A percentile compares a stretch with the other conserved stretches of the same genome.
Conservation (phyloP, 306 rosid genomes). For the Senna tora region DNA sequence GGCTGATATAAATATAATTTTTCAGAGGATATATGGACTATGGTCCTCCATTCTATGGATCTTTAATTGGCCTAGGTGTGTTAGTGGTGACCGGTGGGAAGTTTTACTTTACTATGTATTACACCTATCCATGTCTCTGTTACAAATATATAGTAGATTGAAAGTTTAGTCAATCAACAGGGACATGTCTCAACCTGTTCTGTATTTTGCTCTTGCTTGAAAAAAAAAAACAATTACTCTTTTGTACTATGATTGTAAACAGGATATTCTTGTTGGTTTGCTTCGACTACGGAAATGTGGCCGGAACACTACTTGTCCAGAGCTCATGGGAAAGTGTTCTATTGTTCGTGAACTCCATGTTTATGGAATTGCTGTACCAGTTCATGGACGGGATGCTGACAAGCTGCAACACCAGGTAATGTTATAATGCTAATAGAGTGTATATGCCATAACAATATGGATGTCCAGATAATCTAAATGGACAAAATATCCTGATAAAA, state of each 20-base stretch:
- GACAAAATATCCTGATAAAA: constrained; percentile 6
- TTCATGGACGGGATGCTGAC: constrained; percentile 92
- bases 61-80: background rate
- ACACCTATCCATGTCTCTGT: constrained; percentile 4
- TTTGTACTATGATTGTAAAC: constrained; percentile 22
- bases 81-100: background rate
- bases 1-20: background rate
- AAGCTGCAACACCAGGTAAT: constrained; percentile 97
- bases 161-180: constrained; percentile 25
- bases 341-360: constrained; percentile 96
- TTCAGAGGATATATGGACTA: background rate
- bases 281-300: constrained; percentile 88
- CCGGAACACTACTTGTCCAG: constrained; percentile 79
- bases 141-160: background rate
- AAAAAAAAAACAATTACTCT: background rate
- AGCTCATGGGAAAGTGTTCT: constrained; percentile 85
- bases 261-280: constrained; percentile 97
- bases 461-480: constrained; percentile 5
- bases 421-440: constrained; percentile 21
- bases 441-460: background rate
- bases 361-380: constrained; percentile 98
- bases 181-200: constrained; percentile 18
- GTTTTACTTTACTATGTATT: background rate
- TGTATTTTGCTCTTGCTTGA: constrained; percentile 17
- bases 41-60: constrained; percentile 14